Percentiles rank a stretch among this genome's conserved stretches.
phyloP scores from a whole-genome alignment of 1,139 yeast species.

The Hansenula sp. region DNA sequence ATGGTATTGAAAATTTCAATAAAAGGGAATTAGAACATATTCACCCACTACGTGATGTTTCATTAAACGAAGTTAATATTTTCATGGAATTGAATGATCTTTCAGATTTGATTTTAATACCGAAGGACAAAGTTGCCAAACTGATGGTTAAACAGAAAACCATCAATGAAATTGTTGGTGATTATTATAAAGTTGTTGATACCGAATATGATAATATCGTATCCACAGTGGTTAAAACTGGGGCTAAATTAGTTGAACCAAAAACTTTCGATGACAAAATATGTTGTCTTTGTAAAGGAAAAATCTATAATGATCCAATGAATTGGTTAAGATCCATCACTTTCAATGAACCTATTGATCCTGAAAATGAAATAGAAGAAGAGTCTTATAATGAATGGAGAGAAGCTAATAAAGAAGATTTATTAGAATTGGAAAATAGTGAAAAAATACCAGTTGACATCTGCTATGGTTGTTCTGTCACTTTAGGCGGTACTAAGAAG shows the following conservation, averaged over 20 bases:
- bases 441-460: conserved; percentile 30
- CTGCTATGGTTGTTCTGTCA: conserved; percentile 80
- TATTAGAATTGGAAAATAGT: conserved; percentile 8
- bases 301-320: conserved; percentile 53
- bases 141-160: conserved; percentile 48
- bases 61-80: conserved; percentile 60
- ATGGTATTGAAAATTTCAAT: conserved; percentile 33
- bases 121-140: conserved; percentile 10
- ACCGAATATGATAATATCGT: conserved; percentile 87
- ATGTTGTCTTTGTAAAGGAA: conserved; percentile 53
- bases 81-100: conserved; percentile 36
- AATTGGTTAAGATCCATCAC: conserved; percentile 75
- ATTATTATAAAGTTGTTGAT: conserved; percentile 73
- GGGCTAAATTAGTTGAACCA: conserved; percentile 70
- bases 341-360: conserved; percentile 53
- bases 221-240: conserved; percentile 89
- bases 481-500: conserved; percentile 42
- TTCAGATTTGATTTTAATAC: conserved; percentile 5
- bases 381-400: conserved; percentile 34
- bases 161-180: conserved; percentile 71
- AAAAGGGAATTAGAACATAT: conserved; percentile 37
- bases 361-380: conserved; percentile 45
- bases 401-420: conserved; percentile 10
- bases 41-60: conserved; percentile 75
- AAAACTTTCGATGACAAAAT: conserved; percentile 14